These are phyloP conservation scores for Fragilaria radians DNA, from an alignment of 108 stramenopile species.

Conservation along the genomic window DNA sequence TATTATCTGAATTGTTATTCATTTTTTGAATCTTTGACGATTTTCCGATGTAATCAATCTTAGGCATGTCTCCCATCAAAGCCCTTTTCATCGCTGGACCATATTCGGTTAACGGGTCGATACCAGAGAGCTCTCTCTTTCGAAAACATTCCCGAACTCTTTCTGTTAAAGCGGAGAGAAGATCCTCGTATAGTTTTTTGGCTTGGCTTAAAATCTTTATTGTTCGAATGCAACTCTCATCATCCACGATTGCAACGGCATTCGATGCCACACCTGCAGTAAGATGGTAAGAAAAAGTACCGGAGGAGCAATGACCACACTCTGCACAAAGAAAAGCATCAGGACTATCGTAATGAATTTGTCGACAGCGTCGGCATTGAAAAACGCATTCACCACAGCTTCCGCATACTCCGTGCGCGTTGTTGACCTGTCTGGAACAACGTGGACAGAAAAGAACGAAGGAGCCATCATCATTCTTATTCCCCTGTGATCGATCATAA, in stretches of 20 bases:
- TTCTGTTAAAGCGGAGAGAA: conserved; percentile 17
- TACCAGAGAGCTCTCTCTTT: neutral
- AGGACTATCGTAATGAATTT: conserved; percentile 91
- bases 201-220: conserved; percentile 16
- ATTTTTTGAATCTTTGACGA: no score
- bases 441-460: conserved; percentile 81
- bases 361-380: conserved; percentile 91
- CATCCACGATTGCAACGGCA: conserved; percentile 64
- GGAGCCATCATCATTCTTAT: conserved; percentile 42
- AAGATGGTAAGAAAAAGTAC: conserved; percentile 61
- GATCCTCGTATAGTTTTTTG: conserved; percentile 23
- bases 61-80: conserved; percentile 43
- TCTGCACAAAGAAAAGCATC: conserved; percentile 96
- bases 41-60: conserved; percentile 11
- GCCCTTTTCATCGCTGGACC: conserved; percentile 39
- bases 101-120: conserved; percentile 8
- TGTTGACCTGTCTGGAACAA: conserved; percentile 87
- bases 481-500: conserved; percentile 56
- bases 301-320: conserved; percentile 92
- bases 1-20: neutral
- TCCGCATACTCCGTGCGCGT: conserved; percentile 93
- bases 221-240: conserved; percentile 37
- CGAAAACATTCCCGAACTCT: neutral
- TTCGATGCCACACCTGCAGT: conserved; percentile 68
- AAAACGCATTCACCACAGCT: conserved; percentile 94